These are phyloP conservation scores for Arbutus unedo DNA, from an alignment of 148 eudicot species.

Conservation along the genomic window DNA sequence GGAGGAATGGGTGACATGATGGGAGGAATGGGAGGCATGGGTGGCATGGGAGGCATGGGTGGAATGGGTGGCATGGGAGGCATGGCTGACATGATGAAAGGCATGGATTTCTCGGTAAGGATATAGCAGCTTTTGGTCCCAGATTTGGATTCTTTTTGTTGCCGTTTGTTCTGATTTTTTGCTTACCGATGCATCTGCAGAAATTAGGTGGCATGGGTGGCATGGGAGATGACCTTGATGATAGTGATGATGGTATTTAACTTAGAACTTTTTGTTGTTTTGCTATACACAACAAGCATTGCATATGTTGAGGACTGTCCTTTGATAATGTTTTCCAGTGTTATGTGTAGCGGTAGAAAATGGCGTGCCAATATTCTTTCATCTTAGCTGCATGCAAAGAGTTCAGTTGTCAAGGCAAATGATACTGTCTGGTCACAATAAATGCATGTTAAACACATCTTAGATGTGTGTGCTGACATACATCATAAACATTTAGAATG, in stretches of 20 bases:
- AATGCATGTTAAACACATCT: background rate
- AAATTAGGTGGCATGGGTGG: constrained; percentile 35
- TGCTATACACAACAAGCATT: background rate
- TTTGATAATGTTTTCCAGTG: background rate
- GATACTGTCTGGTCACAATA: background rate
- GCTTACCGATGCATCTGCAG: background rate
- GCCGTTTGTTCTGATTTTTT: constrained; percentile 3
- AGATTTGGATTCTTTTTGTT: background rate
- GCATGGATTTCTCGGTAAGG: constrained; percentile 39
- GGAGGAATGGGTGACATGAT: constrained; percentile 59
- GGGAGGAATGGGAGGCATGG: constrained; percentile 44
- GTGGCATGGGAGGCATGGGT: constrained; percentile 42
- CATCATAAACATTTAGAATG: background rate
- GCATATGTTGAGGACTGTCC: background rate
- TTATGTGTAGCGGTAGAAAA: background rate
- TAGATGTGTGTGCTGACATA: background rate
- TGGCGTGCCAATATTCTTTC: background rate
- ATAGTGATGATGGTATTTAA: constrained; percentile 59
- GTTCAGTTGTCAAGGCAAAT: background rate
- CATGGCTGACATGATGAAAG: constrained; percentile 37
- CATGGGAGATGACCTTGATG: constrained; percentile 63
- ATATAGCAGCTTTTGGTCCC: background rate
- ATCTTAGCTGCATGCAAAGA: background rate
- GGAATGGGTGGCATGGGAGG: constrained; percentile 45
- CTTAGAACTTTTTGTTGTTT: background rate